Evolutionary conservation across 2,329 filamentous ascomycete genomes (phyloP).

Genomic region (Macrophomina pseudophaseolina): DNA sequence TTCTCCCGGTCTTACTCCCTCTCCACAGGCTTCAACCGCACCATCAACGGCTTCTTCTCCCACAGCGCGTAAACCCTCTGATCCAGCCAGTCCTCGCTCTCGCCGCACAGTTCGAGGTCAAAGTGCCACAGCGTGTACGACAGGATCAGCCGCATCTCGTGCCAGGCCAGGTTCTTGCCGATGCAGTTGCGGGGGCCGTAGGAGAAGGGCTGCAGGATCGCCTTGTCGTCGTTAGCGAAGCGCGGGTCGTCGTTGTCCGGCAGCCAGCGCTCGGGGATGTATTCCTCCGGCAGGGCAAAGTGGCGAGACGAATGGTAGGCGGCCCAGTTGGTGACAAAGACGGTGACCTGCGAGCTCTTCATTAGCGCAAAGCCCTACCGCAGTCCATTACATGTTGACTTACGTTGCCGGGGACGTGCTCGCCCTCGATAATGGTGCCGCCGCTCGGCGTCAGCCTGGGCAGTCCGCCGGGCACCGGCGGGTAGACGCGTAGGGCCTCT

Average conservation of each 20-base stretch:
- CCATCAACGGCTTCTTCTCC: slow-evolving; percentile 39
- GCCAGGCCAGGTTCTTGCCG: slow-evolving; percentile 44
- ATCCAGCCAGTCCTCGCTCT: slow-evolving; percentile 46
- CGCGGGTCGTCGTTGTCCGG: slow-evolving; percentile 28
- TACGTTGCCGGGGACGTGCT: slow-evolving; percentile 33
- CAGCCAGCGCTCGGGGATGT: slow-evolving; percentile 43
- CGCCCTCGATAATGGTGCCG: slow-evolving; percentile 35
- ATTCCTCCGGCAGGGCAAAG: slow-evolving; percentile 36
- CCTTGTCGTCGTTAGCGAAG: slow-evolving; percentile 35
- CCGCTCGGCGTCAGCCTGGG: slow-evolving; percentile 35
- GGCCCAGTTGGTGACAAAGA: slow-evolving; percentile 30
- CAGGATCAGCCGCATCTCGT: slow-evolving; percentile 46
- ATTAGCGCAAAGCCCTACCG: too few relatives aligned
- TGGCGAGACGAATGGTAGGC: slow-evolving; percentile 36
- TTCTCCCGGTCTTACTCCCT: neutral
- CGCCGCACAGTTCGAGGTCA: slow-evolving; percentile 41
- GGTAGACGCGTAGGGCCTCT: slow-evolving; percentile 51
- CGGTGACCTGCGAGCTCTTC: slow-evolving; percentile 29
- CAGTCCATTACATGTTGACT: slow-evolving; percentile 1
- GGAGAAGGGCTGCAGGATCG: slow-evolving; percentile 35
- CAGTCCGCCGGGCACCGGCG: slow-evolving; percentile 47
- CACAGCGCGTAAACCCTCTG: slow-evolving; percentile 41
- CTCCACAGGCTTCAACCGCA: slow-evolving; percentile 33
- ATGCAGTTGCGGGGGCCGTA: slow-evolving; percentile 39
- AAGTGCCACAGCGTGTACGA: slow-evolving; percentile 48